A percentile compares a stretch with the other conserved stretches of the same genome.
Evolutionary conservation across 148 eudicot genomes (phyloP).

Genomic region (Cornus kousa): DNA sequence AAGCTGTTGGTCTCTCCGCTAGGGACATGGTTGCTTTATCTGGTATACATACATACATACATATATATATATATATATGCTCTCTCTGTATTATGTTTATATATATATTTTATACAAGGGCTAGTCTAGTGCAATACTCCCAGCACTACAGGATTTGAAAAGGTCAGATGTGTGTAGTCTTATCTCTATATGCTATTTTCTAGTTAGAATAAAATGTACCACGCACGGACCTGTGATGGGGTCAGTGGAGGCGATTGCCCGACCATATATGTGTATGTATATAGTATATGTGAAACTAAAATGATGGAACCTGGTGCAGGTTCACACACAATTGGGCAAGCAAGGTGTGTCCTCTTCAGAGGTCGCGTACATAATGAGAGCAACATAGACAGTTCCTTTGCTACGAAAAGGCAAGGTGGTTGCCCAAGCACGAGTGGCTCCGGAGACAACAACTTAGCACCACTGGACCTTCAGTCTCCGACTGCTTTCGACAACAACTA

Average conservation of each 20-base stretch:
- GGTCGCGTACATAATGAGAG: conserved; percentile 51
- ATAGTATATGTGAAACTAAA: neutral
- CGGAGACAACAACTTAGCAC: conserved; percentile 37
- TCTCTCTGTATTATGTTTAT: neutral
- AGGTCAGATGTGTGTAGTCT: no score
- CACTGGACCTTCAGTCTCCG: conserved; percentile 22
- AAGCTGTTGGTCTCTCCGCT: conserved; percentile 51
- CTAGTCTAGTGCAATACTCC: no score
- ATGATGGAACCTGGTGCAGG: conserved; percentile 25
- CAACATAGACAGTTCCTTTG: conserved; percentile 40
- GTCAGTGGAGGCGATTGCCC: no score
- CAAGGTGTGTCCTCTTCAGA: conserved; percentile 51
- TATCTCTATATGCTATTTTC: no score
- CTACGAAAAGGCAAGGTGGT: conserved; percentile 26
- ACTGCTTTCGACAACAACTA: conserved; percentile 39
- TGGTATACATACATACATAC: no score
- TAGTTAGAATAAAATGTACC: no score
- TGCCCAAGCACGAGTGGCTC: conserved; percentile 42
- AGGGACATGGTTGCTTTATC: conserved; percentile 63
- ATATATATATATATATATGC: neutral
- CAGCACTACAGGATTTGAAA: no score
- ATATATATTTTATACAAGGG: no score
- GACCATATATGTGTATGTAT: no score
- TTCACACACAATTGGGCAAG: conserved; percentile 66
- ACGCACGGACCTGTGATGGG: no score